Evolutionary conservation across 352 stramenopile species (phyloP).

Genomic region (Globisporangium megalacanthum): DNA sequence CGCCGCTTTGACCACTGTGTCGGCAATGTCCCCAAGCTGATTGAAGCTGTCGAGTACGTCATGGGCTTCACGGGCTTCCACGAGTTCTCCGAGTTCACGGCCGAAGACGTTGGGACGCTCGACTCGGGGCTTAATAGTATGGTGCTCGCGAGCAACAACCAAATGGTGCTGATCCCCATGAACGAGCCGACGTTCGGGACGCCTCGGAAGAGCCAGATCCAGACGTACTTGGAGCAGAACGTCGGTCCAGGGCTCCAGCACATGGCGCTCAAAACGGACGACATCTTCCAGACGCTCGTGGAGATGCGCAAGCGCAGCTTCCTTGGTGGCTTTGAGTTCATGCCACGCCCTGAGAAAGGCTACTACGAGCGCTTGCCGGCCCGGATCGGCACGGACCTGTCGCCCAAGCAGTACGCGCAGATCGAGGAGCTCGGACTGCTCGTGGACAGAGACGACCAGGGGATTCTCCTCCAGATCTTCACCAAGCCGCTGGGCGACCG

Average conservation of each 20-base stretch:
- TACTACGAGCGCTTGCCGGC: conserved; percentile 91
- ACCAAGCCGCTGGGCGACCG: conserved; percentile 86
- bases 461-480: conserved; percentile 91
- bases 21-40: conserved; percentile 87
- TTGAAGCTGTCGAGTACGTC: conserved; percentile 82
- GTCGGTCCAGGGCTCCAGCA: conserved; percentile 93
- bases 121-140: conserved; percentile 95
- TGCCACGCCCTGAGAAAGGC: conserved; percentile 67
- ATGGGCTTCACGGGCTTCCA: conserved; percentile 84
- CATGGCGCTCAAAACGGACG: conserved; percentile 95
- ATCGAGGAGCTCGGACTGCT: conserved; percentile 92
- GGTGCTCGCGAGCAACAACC: conserved; percentile 91
- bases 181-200: conserved; percentile 95
- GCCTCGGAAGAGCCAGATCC: conserved; percentile 93
- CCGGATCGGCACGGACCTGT: conserved; percentile 77
- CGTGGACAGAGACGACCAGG: conserved; percentile 93
- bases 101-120: conserved; percentile 92
- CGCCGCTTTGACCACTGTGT: conserved; percentile 86
- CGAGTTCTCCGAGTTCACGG: conserved; percentile 94
- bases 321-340: conserved; percentile 81
- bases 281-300: conserved; percentile 93
- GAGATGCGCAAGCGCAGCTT: conserved; percentile 77
- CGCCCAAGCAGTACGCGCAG: conserved; percentile 84
- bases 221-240: conserved; percentile 96
- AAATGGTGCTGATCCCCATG: conserved; percentile 92